A percentile compares a stretch with the other conserved stretches of the same genome.
These are phyloP conservation scores for Ilyonectria mors-panacis DNA, from an alignment of 2,329 filamentous ascomycete species.

Conservation along the genomic window DNA sequence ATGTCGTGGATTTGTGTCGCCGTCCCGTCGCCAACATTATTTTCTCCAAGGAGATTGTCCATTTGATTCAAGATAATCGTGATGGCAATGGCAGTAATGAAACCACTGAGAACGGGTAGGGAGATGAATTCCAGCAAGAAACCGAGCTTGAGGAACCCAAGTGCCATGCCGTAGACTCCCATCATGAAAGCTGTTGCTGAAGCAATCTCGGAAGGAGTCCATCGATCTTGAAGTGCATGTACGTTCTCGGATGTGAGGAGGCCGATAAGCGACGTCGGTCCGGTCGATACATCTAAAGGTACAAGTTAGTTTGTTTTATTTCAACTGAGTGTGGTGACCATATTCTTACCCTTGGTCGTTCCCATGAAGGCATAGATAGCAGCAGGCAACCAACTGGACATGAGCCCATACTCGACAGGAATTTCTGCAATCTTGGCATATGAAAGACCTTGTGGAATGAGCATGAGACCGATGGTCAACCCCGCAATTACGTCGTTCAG, in stretches of 20 bases:
- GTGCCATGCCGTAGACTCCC: conserved; percentile 70
- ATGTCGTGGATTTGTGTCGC: conserved; percentile 72
- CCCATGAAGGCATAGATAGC: conserved; percentile 72
- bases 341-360: conserved; percentile 74
- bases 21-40: conserved; percentile 64
- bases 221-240: conserved; percentile 64
- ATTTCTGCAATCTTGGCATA: conserved; percentile 75
- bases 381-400: conserved; percentile 72
- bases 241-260: conserved; percentile 75
- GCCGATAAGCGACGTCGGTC: conserved; percentile 76
- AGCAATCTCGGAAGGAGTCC: conserved; percentile 69
- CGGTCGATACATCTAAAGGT: conserved; percentile 69
- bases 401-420: conserved; percentile 72
- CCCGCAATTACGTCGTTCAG: conserved; percentile 74
- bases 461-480: conserved; percentile 71
- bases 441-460: conserved; percentile 74
- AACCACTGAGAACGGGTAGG: conserved; percentile 74
- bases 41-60: conserved; percentile 71
- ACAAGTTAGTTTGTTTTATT: neutral
- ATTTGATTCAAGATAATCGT: conserved; percentile 78
- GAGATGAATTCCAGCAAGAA: conserved; percentile 78
- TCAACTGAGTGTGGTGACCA: neutral
- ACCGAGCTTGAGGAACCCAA: conserved; percentile 74
- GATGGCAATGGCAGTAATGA: conserved; percentile 76
- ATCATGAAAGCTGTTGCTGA: conserved; percentile 75